Base-by-base conservation (phyloP, 768 basidiomycete species). In the Tricholomella constricta region DNA sequence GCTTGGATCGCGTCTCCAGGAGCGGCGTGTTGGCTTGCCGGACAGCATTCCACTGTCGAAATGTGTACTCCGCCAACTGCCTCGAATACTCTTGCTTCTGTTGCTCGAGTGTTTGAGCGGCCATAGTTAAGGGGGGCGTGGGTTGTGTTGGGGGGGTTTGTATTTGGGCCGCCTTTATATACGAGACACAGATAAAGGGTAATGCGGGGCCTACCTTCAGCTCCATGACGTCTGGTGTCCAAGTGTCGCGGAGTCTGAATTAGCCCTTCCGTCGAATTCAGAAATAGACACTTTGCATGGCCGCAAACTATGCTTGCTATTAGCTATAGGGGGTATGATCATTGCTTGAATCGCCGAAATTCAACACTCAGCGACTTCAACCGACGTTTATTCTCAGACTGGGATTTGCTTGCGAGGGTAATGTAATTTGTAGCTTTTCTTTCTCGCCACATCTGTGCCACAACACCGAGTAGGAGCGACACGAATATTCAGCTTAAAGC, bases 31-130 rank as follows among this genome's bases (percentile, higher is more conserved):
- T 26, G 15, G 37, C 25, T 9, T 59, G 57, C 3, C 60, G 60
- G 12, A 68, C 69, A 25, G 69, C 59, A 48, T 73, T 67, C 68
- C 72, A 75, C 53, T 78, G 78, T 47, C 69, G 70, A 8, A 70
- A 63, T 1, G 78, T 80, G 57, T 78, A 65, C 3, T 64, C 75
- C 6, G 72, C 73, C 9, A 80, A 62, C 48, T 77, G 69, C 22
- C 65, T 66, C 2, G 77, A 72, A 49, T 80, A 78, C 20, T 64
- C 59, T 14, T 62, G 62, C 52, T 70, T 75, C 59, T 70, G 62
- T 47, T 77, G 72, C 55, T 77, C 72, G 27, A 70, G 4, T 15
- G 71, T 69, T 10, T 62, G 49, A 32, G 66, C 61, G n/a, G 66
- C 63, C 69, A 71, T 72, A 37, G 29, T 61, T 43, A 19, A 25